phyloP scores from a whole-genome alignment of 768 basidiomycete genomes.

The Phanerodontia chrysosporium region DNA sequence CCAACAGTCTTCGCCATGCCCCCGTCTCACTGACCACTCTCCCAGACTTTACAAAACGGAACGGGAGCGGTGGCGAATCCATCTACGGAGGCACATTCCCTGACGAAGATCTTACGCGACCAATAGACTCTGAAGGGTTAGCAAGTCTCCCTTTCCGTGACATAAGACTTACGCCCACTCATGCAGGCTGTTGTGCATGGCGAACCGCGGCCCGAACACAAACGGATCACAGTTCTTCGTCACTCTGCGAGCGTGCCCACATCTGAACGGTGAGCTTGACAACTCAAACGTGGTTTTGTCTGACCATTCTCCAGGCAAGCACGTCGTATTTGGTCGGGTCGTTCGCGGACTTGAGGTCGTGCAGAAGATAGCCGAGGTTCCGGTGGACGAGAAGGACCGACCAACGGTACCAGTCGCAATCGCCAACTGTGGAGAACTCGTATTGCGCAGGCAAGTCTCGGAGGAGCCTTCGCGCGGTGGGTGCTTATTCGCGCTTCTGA shows the following conservation, averaged over 20 bases:
- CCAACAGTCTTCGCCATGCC: not conserved
- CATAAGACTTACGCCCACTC: not conserved
- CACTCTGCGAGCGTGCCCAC: slow-evolving; percentile 70
- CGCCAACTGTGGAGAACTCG: slow-evolving; percentile 80
- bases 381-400: slow-evolving; percentile 72
- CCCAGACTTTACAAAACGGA: slow-evolving; percentile 75
- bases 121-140: slow-evolving; percentile 62
- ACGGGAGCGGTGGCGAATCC: slow-evolving; percentile 78
- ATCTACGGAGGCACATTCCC: slow-evolving; percentile 74
- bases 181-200: slow-evolving; percentile 79
- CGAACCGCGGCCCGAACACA: slow-evolving; percentile 79
- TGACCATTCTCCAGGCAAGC: slow-evolving; percentile 41
- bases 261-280: slow-evolving; percentile 53
- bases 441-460: slow-evolving; percentile 46
- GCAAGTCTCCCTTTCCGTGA: slow-evolving; percentile 14
- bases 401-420: slow-evolving; percentile 67
- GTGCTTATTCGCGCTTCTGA: not conserved
- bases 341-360: slow-evolving; percentile 61
- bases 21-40: not conserved
- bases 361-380: slow-evolving; percentile 53
- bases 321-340: slow-evolving; percentile 48
- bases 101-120: slow-evolving; percentile 69
- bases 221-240: slow-evolving; percentile 88
- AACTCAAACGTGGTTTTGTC: not conserved
- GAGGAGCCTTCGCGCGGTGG: slow-evolving; percentile 11